Conservation (phyloP, 164 flowering plant genomes). For the Tetrastigma voinierianum region DNA sequence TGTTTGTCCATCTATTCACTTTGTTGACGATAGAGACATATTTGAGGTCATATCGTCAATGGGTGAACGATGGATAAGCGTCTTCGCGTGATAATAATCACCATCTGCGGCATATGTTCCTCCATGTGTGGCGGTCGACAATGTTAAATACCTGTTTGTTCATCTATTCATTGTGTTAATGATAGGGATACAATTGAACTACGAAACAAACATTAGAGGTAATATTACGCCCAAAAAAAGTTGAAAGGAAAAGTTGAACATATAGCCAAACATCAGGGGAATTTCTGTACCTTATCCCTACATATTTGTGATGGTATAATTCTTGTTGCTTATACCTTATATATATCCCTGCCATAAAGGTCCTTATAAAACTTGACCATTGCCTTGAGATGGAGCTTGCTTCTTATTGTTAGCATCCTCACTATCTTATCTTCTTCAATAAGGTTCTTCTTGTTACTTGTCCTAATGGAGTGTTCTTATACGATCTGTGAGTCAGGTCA, state of each 20-base stretch:
- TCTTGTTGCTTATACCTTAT: slow-evolving; percentile 35
- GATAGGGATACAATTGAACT: too few species aligned
- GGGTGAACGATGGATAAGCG: too few species aligned
- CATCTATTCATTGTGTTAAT: too few species aligned
- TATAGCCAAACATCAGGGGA: background rate
- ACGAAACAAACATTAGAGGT: too few species aligned
- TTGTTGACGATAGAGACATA: too few species aligned
- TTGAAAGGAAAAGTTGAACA: background rate
- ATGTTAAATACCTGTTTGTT: too few species aligned
- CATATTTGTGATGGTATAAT: background rate
- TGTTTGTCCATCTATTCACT: too few species aligned
- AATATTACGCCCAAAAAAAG: too few species aligned
- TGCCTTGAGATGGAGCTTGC: slow-evolving; percentile 57
- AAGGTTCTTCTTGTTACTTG: slow-evolving; percentile 21
- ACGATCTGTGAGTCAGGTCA: slow-evolving; percentile 59
- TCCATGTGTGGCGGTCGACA: too few species aligned
- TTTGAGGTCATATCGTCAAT: too few species aligned
- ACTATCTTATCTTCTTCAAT: slow-evolving; percentile 54
- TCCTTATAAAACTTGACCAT: slow-evolving; percentile 48
- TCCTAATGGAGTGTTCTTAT: slow-evolving; percentile 46
- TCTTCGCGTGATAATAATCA: too few species aligned
- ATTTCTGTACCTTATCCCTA: background rate
- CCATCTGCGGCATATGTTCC: too few species aligned
- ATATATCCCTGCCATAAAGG: slow-evolving; percentile 32
- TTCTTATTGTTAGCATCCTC: slow-evolving; percentile 65